phyloP scores from a whole-genome alignment of 2,329 filamentous ascomycete genomes.

The Curvularia sp. region DNA sequence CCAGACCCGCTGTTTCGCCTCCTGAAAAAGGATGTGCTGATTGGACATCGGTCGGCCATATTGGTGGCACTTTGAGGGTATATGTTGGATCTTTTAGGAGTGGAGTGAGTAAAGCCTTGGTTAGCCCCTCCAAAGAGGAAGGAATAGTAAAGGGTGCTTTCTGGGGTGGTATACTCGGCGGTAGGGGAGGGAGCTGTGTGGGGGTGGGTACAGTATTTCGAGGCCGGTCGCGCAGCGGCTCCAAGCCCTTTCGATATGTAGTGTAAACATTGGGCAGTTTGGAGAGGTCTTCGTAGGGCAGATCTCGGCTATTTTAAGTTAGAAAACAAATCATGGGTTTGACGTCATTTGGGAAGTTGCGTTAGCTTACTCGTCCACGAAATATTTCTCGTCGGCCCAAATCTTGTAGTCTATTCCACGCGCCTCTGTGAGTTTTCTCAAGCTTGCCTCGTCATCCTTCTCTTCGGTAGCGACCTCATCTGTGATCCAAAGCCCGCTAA shows the following conservation, averaged over 20 bases:
- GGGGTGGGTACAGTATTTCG: conserved; percentile 64
- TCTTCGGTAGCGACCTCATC: conserved; percentile 74
- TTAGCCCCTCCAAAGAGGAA: conserved; percentile 59
- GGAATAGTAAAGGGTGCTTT: conserved; percentile 69
- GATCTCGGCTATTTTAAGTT: conserved; percentile 65
- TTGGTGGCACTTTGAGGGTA: conserved; percentile 60
- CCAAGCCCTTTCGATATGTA: conserved; percentile 73
- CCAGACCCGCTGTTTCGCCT: conserved; percentile 67
- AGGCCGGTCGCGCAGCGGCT: conserved; percentile 72
- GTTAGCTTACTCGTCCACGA: conserved; percentile 73
- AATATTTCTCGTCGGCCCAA: conserved; percentile 79
- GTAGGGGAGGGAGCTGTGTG: conserved; percentile 64
- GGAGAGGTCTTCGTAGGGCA: conserved; percentile 62
- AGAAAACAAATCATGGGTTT: conserved; percentile 9
- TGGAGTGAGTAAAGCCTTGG: conserved; percentile 64
- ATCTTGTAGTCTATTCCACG: conserved; percentile 66
- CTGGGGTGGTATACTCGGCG: conserved; percentile 66
- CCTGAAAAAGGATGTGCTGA: conserved; percentile 73
- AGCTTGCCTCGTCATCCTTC: conserved; percentile 65
- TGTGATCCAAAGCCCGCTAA: conserved; percentile 77
- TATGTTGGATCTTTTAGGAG: conserved; percentile 55
- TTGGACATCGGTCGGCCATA: conserved; percentile 59
- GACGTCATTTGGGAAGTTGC: not conserved
- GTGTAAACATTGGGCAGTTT: conserved; percentile 79
- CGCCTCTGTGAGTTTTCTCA: conserved; percentile 61